Conservation (phyloP, 2,329 filamentous ascomycete species). For the Bipolaris gigantea region DNA sequence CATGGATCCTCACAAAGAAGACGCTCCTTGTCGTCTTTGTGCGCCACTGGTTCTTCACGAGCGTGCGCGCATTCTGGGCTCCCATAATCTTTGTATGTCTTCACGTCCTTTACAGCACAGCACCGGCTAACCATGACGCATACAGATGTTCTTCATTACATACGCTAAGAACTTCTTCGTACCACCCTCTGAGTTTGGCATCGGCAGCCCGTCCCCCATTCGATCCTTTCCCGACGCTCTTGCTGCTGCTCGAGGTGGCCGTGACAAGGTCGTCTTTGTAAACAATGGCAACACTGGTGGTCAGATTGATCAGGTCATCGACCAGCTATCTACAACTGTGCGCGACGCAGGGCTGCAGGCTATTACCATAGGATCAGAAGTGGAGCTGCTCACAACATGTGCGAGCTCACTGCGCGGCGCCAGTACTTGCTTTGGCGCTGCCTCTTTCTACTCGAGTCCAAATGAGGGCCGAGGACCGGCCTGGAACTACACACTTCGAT, state of each 20-base stretch:
- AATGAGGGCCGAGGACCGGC: constrained; percentile 64
- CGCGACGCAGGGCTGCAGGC: constrained; percentile 59
- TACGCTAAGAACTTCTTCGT: constrained; percentile 84
- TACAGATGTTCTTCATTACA: constrained; percentile 53
- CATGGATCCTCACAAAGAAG: constrained; percentile 61
- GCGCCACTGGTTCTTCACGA: constrained; percentile 58
- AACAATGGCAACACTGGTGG: constrained; percentile 71
- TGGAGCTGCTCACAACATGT: constrained; percentile 65
- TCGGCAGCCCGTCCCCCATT: constrained; percentile 64
- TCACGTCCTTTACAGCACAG: neutral
- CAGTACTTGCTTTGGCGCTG: constrained; percentile 71
- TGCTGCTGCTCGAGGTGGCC: constrained; percentile 57
- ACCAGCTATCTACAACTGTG: constrained; percentile 61
- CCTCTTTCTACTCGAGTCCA: constrained; percentile 76
- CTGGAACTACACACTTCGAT: constrained; percentile 87
- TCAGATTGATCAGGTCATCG: constrained; percentile 72
- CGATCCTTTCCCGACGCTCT: constrained; percentile 68
- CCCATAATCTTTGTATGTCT: constrained; percentile 55
- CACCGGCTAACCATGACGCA: constrained; percentile 13
- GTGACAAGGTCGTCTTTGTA: constrained; percentile 75
- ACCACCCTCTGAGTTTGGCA: constrained; percentile 73
- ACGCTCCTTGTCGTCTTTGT: constrained; percentile 58
- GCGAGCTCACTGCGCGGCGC: constrained; percentile 61
- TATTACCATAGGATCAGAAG: constrained; percentile 57
- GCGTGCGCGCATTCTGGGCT: constrained; percentile 58